These are phyloP conservation scores for Cyberlindnera samutprakarnensis DNA, from an alignment of 805 yeast species.

Conservation along the genomic window DNA sequence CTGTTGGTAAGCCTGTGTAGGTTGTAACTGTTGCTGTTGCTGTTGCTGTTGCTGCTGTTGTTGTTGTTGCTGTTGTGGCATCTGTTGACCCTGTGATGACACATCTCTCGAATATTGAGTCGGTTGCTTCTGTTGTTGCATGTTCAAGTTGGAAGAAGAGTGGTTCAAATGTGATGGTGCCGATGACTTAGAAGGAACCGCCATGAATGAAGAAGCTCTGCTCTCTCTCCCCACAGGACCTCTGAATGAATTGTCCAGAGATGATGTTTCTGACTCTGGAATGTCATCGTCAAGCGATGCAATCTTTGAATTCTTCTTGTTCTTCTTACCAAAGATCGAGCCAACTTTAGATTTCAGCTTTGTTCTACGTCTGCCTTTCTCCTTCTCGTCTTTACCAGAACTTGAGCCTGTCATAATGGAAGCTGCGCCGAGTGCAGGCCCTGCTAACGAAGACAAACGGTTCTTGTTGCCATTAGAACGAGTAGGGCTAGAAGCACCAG, in stretches of 20 bases:
- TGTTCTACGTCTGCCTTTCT: slow-evolving; percentile 24
- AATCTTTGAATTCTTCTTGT: slow-evolving; percentile 29
- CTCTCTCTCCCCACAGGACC: slow-evolving; percentile 12
- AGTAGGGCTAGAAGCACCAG: slow-evolving; percentile 2
- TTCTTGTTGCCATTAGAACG: not conserved
- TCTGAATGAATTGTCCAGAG: slow-evolving; percentile 11
- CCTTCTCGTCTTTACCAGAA: too few relatives aligned
- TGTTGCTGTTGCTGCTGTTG: not conserved
- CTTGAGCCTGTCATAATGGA: too few relatives aligned
- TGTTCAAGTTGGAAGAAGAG: slow-evolving; percentile 6
- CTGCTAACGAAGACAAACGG: slow-evolving; percentile 17
- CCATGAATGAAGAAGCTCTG: slow-evolving; percentile 16
- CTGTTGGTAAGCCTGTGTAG: too few relatives aligned
- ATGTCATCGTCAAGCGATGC: slow-evolving; percentile 9
- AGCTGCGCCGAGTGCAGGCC: slow-evolving; percentile 10
- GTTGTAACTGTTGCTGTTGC: too few relatives aligned
- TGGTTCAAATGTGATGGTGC: slow-evolving; percentile 6
- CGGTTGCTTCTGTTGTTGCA: slow-evolving; percentile 1
- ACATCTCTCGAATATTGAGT: not conserved
- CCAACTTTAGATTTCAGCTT: slow-evolving; percentile 66
- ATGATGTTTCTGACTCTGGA: slow-evolving; percentile 22
- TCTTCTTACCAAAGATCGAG: slow-evolving; percentile 63
- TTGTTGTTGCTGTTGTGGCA: not conserved
- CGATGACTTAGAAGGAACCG: slow-evolving; percentile 4
- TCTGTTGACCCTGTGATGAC: not conserved